Evolutionary conservation across 1,139 yeast genomes (phyloP), one percentile per base, ranked within the genome.

Genomic region (Taphrina deformans): DNA sequence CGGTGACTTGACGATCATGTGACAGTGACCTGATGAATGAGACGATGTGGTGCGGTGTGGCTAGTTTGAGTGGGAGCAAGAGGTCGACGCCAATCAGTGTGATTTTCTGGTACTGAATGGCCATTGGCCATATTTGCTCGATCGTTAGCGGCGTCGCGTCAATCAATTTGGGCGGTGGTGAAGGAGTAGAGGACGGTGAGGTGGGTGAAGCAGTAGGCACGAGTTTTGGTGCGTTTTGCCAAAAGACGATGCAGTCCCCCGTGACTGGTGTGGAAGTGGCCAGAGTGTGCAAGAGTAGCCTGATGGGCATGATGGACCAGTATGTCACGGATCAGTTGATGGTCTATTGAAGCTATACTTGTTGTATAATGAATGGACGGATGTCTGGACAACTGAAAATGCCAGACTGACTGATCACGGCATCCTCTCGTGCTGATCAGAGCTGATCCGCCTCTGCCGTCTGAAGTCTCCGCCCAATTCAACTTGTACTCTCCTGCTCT

Each of bases 111-210:
- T 35, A 59, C 12, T 24, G 27, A 10, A 12, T 23, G 7, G 38
- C 38, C 21, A 46, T 12, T 1, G 50, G 38, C 45, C 50, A 59
- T 29, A 59, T 35, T 16, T 48, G 50, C 4, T 51, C 56, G 5
- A 59, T 26, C 6, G 63, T 24, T 26, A 48, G n/a, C 16, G 56
- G 51, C 10, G 63, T 59, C 14, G 63, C 63, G 21, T 59, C 63
- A 6, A 59, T 38, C 23, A 40, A 31, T 41, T 59, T 59, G 10
- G 63, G 29, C 10, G 27, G 40, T 6, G 46, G 21, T 44, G 48
- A 44, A 10, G 45, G 4, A 10, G 41, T 2, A 1, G 48, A 44
- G 0, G 48, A 44, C 7, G 24, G 10, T 41, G 46, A 41, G 3
- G 46, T 16, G 48, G 48, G 7, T 6, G 31, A 7, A 9, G 40